Percentiles rank a stretch among this genome's conserved stretches.
Conservation (phyloP, 148 eudicot genomes). For the Silene latifolia region DNA sequence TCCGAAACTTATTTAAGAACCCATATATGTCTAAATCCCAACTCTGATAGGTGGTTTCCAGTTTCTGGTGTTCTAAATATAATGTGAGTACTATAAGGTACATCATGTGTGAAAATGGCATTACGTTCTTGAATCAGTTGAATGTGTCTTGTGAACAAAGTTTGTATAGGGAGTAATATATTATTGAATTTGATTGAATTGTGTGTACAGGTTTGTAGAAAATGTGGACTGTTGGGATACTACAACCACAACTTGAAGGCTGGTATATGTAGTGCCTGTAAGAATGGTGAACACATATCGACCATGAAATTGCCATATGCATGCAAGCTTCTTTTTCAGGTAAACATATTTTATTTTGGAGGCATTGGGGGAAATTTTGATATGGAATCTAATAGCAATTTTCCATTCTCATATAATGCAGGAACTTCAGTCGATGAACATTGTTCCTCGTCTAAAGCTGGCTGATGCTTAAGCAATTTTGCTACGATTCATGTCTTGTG, state of each 20-base stretch:
- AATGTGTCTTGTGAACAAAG: background rate
- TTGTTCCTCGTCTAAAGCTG: slow-evolving; percentile 73
- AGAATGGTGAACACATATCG: slow-evolving; percentile 62
- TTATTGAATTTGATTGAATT: background rate
- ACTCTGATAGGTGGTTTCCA: too few relatives aligned
- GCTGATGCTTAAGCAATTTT: slow-evolving; percentile 45
- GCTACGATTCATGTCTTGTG: too few relatives aligned
- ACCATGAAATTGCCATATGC: slow-evolving; percentile 90
- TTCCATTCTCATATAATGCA: slow-evolving; percentile 20
- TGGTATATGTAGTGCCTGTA: slow-evolving; percentile 63
- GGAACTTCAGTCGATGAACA: slow-evolving; percentile 90
- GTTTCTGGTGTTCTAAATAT: too few relatives aligned
- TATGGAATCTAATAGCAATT: background rate
- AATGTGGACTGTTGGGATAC: slow-evolving; percentile 80
- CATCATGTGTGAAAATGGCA: background rate
- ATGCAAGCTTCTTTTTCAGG: slow-evolving; percentile 93
- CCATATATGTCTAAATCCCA: too few relatives aligned
- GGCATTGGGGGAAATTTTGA: background rate
- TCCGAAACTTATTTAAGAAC: too few relatives aligned
- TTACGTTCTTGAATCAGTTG: background rate
- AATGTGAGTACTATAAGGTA: background rate
- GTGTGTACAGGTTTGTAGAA: slow-evolving; percentile 62
- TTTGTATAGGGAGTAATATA: background rate
- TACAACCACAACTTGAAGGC: slow-evolving; percentile 67
- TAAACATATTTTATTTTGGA: slow-evolving; percentile 14